Evolutionary conservation across 768 basidiomycete genomes (phyloP).

Genomic region (Boletus vinaceobasis): DNA sequence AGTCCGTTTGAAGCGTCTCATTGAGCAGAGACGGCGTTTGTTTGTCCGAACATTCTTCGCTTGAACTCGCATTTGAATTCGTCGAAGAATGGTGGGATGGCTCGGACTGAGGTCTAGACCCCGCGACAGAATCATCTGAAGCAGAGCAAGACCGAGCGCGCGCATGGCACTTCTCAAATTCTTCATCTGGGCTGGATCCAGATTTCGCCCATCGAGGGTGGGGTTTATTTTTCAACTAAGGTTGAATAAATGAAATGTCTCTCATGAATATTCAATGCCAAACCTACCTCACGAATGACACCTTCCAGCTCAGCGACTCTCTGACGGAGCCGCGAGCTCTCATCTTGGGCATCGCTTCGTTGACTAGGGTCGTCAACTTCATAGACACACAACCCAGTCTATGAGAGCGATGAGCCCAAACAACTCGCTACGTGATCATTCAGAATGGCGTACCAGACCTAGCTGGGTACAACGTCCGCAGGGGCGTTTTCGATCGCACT

Average conservation of each 20-base stretch:
- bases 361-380: conserved; percentile 75
- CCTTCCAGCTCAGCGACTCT: conserved; percentile 82
- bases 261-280: neutral
- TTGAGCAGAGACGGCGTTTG: neutral
- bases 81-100: neutral
- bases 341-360: conserved; percentile 51
- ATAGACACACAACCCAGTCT: conserved; percentile 83
- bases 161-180: conserved; percentile 27
- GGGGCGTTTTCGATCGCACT: conserved; percentile 50
- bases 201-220: conserved; percentile 57
- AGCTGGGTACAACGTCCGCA: conserved; percentile 45
- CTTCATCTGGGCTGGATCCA: conserved; percentile 22
- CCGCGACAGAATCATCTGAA: conserved; percentile 11
- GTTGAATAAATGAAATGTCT: neutral
- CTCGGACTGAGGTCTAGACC: conserved; percentile 3
- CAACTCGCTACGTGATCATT: conserved; percentile 25
- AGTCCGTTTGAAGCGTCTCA: conserved; percentile 17
- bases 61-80: conserved; percentile 1
- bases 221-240: conserved; percentile 68
- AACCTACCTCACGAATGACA: conserved; percentile 70
- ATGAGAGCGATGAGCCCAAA: neutral
- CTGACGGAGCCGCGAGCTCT: conserved; percentile 61
- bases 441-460: conserved; percentile 33
- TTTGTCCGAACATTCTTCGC: conserved; percentile 3
- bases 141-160: conserved; percentile 17